Percentiles rank a stretch among this genome's conserved stretches.
Evolutionary conservation across 345 rosid species (phyloP).

Genomic region (Brassica carinata): DNA sequence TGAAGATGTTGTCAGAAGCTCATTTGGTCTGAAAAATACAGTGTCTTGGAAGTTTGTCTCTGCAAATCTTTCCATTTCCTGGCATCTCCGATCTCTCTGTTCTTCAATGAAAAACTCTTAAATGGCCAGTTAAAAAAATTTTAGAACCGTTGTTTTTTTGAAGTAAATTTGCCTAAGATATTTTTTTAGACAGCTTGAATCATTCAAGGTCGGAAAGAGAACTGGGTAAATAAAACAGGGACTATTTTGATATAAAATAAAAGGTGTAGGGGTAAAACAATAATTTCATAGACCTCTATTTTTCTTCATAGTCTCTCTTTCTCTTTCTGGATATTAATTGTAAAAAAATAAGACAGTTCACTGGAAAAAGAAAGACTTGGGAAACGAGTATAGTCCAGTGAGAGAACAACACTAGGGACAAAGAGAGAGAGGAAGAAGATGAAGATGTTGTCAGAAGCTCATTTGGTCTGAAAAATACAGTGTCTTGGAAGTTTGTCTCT

Average conservation of each 20-base stretch:
- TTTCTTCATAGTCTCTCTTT: background rate
- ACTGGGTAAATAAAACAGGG: slow-evolving; percentile 10
- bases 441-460: slow-evolving; percentile 22
- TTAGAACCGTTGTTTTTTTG: no score
- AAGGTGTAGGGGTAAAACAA: slow-evolving; percentile 27
- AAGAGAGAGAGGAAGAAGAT: slow-evolving; percentile 31
- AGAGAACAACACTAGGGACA: slow-evolving; percentile 38
- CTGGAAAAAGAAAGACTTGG: slow-evolving; percentile 34
- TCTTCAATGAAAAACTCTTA: no score
- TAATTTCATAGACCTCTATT: background rate
- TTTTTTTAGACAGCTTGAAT: background rate
- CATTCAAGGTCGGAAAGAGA: background rate
- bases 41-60: background rate
- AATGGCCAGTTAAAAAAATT: no score
- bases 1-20: slow-evolving; percentile 18
- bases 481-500: background rate
- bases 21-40: background rate
- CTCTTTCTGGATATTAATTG: slow-evolving; percentile 34
- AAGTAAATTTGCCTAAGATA: no score
- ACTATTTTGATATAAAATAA: slow-evolving; percentile 10
- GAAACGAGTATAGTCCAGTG: slow-evolving; percentile 39
- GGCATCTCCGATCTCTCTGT: slow-evolving; percentile 22
- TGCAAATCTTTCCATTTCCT: background rate
- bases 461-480: background rate
- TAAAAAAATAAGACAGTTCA: slow-evolving; percentile 37